Percentiles rank a stretch among this genome's conserved stretches.
Conservation (phyloP, 805 yeast species). For the Cyberlindnera meyerae region DNA sequence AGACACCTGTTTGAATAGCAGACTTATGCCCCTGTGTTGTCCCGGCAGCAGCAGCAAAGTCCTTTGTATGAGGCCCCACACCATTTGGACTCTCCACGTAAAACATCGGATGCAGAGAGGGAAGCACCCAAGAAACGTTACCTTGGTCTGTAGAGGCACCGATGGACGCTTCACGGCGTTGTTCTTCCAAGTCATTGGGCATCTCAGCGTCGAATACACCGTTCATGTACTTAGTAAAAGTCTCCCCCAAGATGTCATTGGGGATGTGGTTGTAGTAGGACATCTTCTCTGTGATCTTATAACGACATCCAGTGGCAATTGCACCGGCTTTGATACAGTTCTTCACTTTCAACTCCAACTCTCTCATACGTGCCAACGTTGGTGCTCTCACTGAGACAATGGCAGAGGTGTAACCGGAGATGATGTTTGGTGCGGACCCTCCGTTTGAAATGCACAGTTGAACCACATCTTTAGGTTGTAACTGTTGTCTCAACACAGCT, state of each 20-base stretch:
- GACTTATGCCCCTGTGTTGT: constrained; percentile 3
- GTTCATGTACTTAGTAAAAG: constrained; percentile 4
- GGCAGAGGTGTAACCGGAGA: constrained; percentile 8
- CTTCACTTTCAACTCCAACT: constrained; percentile 4
- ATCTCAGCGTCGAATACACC: constrained; percentile 1
- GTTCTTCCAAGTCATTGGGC: constrained; percentile 1
- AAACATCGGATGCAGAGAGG: constrained; percentile 11
- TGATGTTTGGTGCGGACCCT: constrained; percentile 10
- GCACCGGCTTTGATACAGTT: constrained; percentile 13
- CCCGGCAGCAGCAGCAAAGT: constrained; percentile 9
- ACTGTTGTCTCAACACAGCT: constrained; percentile 9
- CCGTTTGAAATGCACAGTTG: constrained; percentile 8
- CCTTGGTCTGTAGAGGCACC: constrained; percentile 14
- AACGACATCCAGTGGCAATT: constrained; percentile 10
- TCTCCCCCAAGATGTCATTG: constrained; percentile 5
- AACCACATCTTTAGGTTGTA: constrained; percentile 5
- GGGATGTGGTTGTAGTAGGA: constrained; percentile 8
- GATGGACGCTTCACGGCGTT: not conserved
- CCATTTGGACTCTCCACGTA: not conserved
- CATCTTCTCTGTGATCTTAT: constrained; percentile 1
- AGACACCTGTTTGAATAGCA: constrained; percentile 4
- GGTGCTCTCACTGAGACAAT: constrained; percentile 10
- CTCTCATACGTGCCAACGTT: constrained; percentile 5
- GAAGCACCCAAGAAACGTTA: constrained; percentile 8
- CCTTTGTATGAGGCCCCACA: constrained; percentile 7